Evolutionary conservation across 345 rosid species (phyloP).

Genomic region (Physaria fendleri): DNA sequence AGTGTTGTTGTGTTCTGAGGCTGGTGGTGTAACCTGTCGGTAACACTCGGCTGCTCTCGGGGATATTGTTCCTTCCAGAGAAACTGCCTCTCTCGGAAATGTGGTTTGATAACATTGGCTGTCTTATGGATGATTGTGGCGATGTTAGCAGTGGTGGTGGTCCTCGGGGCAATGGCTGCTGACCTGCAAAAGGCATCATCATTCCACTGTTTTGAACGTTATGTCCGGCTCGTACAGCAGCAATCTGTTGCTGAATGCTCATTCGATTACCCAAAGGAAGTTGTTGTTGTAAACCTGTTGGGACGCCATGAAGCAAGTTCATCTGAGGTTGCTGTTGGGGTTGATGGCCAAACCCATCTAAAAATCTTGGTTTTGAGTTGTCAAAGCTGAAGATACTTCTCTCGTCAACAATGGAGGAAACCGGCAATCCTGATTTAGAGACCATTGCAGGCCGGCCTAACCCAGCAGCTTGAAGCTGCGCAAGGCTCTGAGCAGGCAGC

Average conservation of each 20-base stretch:
- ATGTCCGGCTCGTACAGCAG: slow-evolving; percentile 34
- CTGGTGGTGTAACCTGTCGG: slow-evolving; percentile 37
- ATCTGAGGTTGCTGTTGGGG: slow-evolving; percentile 29
- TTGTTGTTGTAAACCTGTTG: slow-evolving; percentile 54
- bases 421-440: slow-evolving; percentile 43
- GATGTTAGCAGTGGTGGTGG: neutral
- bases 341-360: slow-evolving; percentile 54
- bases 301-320: slow-evolving; percentile 71
- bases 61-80: slow-evolving; percentile 40
- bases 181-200: slow-evolving; percentile 47
- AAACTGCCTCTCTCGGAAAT: slow-evolving; percentile 31
- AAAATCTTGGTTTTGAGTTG: slow-evolving; percentile 58
- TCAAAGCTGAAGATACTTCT: slow-evolving; percentile 85
- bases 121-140: slow-evolving; percentile 42
- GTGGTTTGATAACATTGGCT: slow-evolving; percentile 48
- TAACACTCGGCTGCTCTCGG: slow-evolving; percentile 53
- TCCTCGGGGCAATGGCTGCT: slow-evolving; percentile 26
- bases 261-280: slow-evolving; percentile 32
- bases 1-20: slow-evolving; percentile 21
- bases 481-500: slow-evolving; percentile 80
- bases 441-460: slow-evolving; percentile 55
- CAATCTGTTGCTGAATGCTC: slow-evolving; percentile 36
- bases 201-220: slow-evolving; percentile 36
- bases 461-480: slow-evolving; percentile 85
- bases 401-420: slow-evolving; percentile 55